These are phyloP conservation scores for Cercospora beticola DNA, from an alignment of 2,329 filamentous ascomycete species.

Conservation along the genomic window DNA sequence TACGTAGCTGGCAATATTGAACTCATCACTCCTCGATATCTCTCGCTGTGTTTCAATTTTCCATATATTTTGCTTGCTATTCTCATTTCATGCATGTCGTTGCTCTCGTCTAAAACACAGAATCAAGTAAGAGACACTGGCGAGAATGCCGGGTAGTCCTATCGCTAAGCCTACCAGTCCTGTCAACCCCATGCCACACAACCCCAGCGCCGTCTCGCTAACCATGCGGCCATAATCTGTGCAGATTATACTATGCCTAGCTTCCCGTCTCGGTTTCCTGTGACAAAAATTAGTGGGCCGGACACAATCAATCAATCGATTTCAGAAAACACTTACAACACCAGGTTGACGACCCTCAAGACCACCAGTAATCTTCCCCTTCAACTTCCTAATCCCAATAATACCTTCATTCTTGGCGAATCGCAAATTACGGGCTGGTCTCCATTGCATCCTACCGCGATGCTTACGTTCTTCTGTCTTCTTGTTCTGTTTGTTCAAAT, in stretches of 20 bases:
- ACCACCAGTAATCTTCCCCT: constrained; percentile 68
- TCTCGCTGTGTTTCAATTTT: neutral
- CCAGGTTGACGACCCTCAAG: constrained; percentile 81
- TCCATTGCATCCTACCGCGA: constrained; percentile 92
- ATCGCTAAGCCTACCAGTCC: neutral
- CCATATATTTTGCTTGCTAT: neutral
- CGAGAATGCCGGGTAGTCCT: neutral
- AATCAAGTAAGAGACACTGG: neutral
- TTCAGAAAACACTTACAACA: constrained; percentile 53
- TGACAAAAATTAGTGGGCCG: constrained; percentile 14
- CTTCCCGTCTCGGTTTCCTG: constrained; percentile 28
- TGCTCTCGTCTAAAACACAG: neutral
- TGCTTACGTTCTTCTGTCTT: constrained; percentile 78
- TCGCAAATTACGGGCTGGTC: constrained; percentile 76
- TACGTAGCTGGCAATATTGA: constrained; percentile 23
- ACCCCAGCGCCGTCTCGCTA: neutral
- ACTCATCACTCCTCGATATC: constrained; percentile 8
- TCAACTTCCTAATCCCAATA: constrained; percentile 72
- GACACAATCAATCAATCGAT: neutral
- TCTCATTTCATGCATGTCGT: neutral
- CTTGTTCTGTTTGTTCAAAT: constrained; percentile 66
- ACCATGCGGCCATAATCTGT: neutral
- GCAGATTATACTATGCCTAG: neutral
- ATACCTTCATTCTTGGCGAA: constrained; percentile 88
- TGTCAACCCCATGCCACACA: neutral